These are phyloP conservation scores for Penicillium dipodomyicola DNA, from an alignment of 495 filamentous ascomycete species.

Conservation along the genomic window DNA sequence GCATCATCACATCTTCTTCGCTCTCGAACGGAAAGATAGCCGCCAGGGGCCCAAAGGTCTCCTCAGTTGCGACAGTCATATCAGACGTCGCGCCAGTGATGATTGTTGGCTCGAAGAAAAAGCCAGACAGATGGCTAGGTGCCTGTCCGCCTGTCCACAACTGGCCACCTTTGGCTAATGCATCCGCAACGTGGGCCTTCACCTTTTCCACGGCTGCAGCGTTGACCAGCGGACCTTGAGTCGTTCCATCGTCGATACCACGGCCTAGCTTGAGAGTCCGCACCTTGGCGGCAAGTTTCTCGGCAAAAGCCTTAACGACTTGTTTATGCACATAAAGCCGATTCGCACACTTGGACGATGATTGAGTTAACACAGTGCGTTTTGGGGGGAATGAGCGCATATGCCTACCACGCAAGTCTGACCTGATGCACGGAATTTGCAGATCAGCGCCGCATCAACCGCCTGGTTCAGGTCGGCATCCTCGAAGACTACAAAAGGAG, in stretches of 20 bases:
- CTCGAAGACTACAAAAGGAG: slow-evolving; percentile 79
- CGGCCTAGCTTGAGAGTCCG: slow-evolving; percentile 62
- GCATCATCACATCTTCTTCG: slow-evolving; percentile 27
- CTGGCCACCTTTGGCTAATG: slow-evolving; percentile 43
- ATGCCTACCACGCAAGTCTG: slow-evolving; percentile 47
- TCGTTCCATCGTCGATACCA: slow-evolving; percentile 61
- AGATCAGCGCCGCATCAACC: slow-evolving; percentile 64
- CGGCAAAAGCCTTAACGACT: slow-evolving; percentile 34
- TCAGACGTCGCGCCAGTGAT: slow-evolving; percentile 57
- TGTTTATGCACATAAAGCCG: slow-evolving; percentile 53
- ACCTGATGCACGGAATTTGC: slow-evolving; percentile 50
- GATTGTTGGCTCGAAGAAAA: slow-evolving; percentile 71
- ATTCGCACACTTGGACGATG: slow-evolving; percentile 53
- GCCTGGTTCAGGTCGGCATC: slow-evolving; percentile 83
- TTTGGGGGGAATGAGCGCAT: no score
- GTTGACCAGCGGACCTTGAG: slow-evolving; percentile 76
- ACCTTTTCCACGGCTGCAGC: slow-evolving; percentile 66
- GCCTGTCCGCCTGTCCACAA: slow-evolving; percentile 21
- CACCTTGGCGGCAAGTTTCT: slow-evolving; percentile 61
- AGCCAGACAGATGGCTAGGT: slow-evolving; percentile 53
- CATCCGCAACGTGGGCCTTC: slow-evolving; percentile 67
- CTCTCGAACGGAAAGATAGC: slow-evolving; percentile 25
- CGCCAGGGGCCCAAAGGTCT: slow-evolving; percentile 36
- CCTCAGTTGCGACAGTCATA: slow-evolving; percentile 35
- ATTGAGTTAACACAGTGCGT: no score